Evolutionary conservation across 768 basidiomycete genomes (phyloP).

Genomic region (Artomyces pyxidatus): DNA sequence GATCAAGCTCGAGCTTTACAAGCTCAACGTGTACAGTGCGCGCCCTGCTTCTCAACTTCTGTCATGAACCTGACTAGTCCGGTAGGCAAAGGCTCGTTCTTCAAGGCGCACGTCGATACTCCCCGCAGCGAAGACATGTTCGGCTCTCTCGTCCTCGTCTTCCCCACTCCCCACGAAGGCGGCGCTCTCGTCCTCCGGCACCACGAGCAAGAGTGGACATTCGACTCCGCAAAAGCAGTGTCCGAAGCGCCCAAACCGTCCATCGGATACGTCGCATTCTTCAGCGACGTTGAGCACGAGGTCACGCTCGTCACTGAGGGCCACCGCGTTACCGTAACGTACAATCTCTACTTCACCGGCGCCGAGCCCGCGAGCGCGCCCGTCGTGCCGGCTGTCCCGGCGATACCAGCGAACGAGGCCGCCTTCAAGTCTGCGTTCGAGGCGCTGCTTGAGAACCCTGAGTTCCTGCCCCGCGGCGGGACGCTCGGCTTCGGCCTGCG

Average conservation of each 20-base stretch:
- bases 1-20: conserved; percentile 32
- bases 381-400: background rate
- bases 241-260: conserved; percentile 5
- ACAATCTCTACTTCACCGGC: conserved; percentile 33
- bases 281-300: conserved; percentile 38
- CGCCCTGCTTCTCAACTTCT: background rate
- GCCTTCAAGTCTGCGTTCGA: conserved; percentile 13
- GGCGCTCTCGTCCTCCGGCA: conserved; percentile 33
- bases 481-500: conserved; percentile 32
- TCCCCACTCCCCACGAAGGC: conserved; percentile 39
- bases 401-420: conserved; percentile 2
- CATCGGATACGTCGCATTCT: conserved; percentile 35
- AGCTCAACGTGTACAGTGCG: conserved; percentile 39
- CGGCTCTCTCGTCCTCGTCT: conserved; percentile 43
- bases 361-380: conserved; percentile 2
- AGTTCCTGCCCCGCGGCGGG: conserved; percentile 33
- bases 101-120: conserved; percentile 44
- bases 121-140: conserved; percentile 38
- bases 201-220: conserved; percentile 25
- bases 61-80: too few relatives aligned
- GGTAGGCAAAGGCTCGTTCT: conserved; percentile 35
- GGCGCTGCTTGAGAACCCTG: conserved; percentile 24
- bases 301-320: conserved; percentile 34
- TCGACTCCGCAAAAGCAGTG: conserved; percentile 28
- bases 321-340: conserved; percentile 36